Evolutionary conservation across 495 filamentous ascomycete species (phyloP).

Genomic region (Tricharina praecox): DNA sequence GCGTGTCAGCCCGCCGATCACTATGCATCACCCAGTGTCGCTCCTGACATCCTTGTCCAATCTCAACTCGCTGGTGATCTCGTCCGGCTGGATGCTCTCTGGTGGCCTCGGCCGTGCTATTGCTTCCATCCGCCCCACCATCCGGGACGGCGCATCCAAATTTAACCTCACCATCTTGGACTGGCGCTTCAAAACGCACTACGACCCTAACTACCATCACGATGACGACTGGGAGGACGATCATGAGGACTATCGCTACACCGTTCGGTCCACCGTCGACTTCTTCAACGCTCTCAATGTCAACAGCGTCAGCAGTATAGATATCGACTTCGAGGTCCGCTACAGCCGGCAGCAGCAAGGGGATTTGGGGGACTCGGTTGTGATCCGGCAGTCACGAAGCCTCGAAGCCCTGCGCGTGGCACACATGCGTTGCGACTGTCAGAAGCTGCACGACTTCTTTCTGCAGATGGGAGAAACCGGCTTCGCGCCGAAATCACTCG

Average conservation of each 20-base stretch:
- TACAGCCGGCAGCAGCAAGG: constrained; percentile 18
- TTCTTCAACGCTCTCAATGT: constrained; percentile 23
- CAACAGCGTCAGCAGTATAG: constrained; percentile 19
- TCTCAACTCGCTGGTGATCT: constrained; percentile 22
- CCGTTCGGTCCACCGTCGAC: constrained; percentile 11
- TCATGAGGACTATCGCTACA: constrained; percentile 11
- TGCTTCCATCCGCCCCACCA: constrained; percentile 20
- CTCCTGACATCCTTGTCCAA: constrained; percentile 18
- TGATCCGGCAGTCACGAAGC: constrained; percentile 16
- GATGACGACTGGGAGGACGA: constrained; percentile 18
- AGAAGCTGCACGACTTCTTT: constrained; percentile 20
- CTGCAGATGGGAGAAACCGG: constrained; percentile 18
- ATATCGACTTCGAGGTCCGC: constrained; percentile 23
- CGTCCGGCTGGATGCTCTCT: constrained; percentile 26
- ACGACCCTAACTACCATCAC: constrained; percentile 16
- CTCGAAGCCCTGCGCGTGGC: constrained; percentile 19
- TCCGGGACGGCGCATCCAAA: constrained; percentile 1
- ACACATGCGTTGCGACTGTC: constrained; percentile 13
- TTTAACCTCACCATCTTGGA: constrained; percentile 25
- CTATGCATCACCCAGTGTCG: constrained; percentile 21
- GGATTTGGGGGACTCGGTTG: constrained; percentile 11
- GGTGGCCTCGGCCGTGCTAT: constrained; percentile 22
- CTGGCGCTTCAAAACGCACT: constrained; percentile 26
- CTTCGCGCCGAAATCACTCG: constrained; percentile 17
- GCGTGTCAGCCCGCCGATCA: constrained; percentile 21